Evolutionary conservation across 2,329 filamentous ascomycete species (phyloP).

Genomic region (Fusarium tricinctum): DNA sequence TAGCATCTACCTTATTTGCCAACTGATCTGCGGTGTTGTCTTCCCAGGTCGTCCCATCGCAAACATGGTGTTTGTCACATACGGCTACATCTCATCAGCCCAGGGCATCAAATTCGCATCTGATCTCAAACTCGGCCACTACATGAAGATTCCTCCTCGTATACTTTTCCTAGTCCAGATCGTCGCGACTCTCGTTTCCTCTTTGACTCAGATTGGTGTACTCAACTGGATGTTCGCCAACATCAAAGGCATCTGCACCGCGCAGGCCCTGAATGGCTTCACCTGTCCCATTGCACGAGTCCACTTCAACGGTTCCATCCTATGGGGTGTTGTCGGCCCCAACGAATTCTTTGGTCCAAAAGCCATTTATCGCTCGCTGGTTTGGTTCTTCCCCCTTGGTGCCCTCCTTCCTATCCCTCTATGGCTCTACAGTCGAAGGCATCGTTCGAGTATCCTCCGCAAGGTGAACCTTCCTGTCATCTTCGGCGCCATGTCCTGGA

Average conservation of each 20-base stretch:
- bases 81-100: conserved; percentile 89
- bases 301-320: conserved; percentile 90
- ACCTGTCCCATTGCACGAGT: conserved; percentile 89
- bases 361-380: conserved; percentile 80
- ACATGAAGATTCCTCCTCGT: conserved; percentile 89
- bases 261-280: conserved; percentile 86
- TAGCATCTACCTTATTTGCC: conserved; percentile 88
- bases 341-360: conserved; percentile 83
- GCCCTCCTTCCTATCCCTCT: conserved; percentile 80
- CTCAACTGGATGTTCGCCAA: conserved; percentile 92
- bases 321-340: conserved; percentile 91
- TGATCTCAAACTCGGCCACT: conserved; percentile 88
- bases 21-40: conserved; percentile 83
- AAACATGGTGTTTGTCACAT: conserved; percentile 95
- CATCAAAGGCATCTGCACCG: conserved; percentile 82
- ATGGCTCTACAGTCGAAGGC: conserved; percentile 76
- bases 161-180: conserved; percentile 84
- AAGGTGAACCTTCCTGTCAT: conserved; percentile 87
- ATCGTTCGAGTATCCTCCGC: conserved; percentile 73
- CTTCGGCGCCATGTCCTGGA: conserved; percentile 87
- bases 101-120: conserved; percentile 92
- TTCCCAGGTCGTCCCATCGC: conserved; percentile 89
- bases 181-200: conserved; percentile 80
- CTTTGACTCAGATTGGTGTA: conserved; percentile 84
- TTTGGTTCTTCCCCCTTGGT: conserved; percentile 87